Evolutionary conservation across 2,329 filamentous ascomycete species (phyloP).

Genomic region (Cladophialophora carrionii): DNA sequence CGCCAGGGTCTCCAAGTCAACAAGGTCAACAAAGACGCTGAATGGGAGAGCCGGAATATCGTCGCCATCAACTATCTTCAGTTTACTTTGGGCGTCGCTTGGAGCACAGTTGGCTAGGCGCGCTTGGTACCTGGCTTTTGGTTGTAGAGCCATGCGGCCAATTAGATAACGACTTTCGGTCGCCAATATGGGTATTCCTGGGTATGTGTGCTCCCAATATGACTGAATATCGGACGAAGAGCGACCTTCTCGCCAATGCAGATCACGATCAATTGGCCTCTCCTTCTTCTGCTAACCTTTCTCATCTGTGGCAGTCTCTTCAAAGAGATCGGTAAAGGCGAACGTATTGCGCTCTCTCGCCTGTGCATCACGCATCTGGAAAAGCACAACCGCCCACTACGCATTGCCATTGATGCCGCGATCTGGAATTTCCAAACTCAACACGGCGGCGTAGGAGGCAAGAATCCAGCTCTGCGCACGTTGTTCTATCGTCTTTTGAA

Average conservation of each 20-base stretch:
- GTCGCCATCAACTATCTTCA: neutral
- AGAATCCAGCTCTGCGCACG: slow-evolving; percentile 86
- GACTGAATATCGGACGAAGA: neutral
- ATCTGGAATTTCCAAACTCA: slow-evolving; percentile 98
- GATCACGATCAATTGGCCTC: neutral
- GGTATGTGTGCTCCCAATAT: neutral
- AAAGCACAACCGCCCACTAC: slow-evolving; percentile 69
- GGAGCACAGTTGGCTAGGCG: neutral
- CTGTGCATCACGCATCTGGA: slow-evolving; percentile 78
- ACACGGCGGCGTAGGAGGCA: slow-evolving; percentile 75
- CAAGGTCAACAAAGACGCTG: neutral
- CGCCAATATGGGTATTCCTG: neutral
- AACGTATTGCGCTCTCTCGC: slow-evolving; percentile 78
- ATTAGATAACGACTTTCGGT: neutral
- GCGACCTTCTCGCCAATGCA: neutral
- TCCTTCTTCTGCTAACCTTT: neutral
- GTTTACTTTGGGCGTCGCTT: neutral
- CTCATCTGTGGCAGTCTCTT: slow-evolving; percentile 75
- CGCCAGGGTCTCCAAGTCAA: neutral
- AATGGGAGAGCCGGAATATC: neutral
- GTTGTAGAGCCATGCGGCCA: neutral
- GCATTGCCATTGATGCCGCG: slow-evolving; percentile 88
- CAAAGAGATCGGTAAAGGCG: slow-evolving; percentile 80
- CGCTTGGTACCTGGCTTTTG: neutral
- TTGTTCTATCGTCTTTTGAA: slow-evolving; percentile 89